phyloP scores from a whole-genome alignment of 1,284 basidiomycete genomes.

The Mrakiaceae sp. region DNA sequence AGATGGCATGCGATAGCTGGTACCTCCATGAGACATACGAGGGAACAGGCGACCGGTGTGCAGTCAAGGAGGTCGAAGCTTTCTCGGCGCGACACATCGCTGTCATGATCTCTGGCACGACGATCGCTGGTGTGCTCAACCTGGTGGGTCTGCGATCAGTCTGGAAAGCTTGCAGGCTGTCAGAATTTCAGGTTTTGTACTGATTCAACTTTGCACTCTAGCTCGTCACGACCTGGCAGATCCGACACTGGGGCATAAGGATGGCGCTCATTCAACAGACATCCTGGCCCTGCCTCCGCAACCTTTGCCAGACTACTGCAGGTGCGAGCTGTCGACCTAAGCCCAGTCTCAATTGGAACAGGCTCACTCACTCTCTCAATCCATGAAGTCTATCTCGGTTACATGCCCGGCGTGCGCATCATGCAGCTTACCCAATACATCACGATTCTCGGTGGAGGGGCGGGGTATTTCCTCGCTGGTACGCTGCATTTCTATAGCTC shows the following conservation, averaged over 20 bases:
- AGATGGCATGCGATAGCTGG: constrained; percentile 4
- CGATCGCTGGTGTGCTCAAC: constrained; percentile 27
- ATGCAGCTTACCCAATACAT: constrained; percentile 31
- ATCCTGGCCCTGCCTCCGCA: constrained; percentile 29
- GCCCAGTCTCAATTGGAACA: too few relatives aligned
- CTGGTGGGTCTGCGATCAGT: constrained; percentile 16
- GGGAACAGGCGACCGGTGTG: constrained; percentile 26
- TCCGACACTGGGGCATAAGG: constrained; percentile 27
- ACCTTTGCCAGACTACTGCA: constrained; percentile 29
- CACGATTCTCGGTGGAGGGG: constrained; percentile 31
- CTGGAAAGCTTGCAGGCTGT: too few relatives aligned
- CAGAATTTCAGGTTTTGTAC: neutral
- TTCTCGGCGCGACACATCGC: constrained; percentile 25
- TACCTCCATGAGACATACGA: constrained; percentile 17
- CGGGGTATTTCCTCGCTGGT: constrained; percentile 26
- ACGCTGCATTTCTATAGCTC: too few relatives aligned
- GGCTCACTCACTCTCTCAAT: neutral
- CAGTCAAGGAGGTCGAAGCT: constrained; percentile 24
- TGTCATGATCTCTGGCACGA: constrained; percentile 25
- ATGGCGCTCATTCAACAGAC: constrained; percentile 33
- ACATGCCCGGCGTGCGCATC: constrained; percentile 24
- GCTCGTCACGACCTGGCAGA: constrained; percentile 29
- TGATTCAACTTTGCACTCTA: neutral
- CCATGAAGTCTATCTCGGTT: constrained; percentile 22
- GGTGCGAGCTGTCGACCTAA: neutral